phyloP scores from a whole-genome alignment of 345 rosid species.

The Conringia planisiliqua region DNA sequence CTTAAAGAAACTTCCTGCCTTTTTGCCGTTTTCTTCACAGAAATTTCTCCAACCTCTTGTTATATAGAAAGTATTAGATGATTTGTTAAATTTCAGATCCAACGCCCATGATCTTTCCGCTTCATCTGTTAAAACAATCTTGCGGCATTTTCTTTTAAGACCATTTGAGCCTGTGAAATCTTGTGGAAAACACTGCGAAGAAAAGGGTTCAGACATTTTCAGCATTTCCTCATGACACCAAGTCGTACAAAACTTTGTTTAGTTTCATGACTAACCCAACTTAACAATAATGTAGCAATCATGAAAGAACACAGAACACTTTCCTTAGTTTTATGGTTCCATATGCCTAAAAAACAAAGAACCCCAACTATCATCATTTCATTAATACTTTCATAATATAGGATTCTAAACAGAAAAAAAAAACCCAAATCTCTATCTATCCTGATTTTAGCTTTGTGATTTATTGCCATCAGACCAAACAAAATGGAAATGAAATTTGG shows the following conservation, averaged over 20 bases:
- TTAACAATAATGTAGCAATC: not conserved
- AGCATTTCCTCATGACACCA: not conserved
- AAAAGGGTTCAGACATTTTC: not conserved
- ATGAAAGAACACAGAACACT: too few species aligned
- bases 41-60: slow-evolving; percentile 19
- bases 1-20: not conserved
- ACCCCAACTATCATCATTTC: not conserved
- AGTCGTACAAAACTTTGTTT: not conserved
- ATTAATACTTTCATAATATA: not conserved
- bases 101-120: slow-evolving; percentile 11
- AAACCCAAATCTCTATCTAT: not conserved
- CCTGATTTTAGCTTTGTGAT: not conserved
- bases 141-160: not conserved
- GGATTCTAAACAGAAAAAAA: not conserved
- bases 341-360: not conserved
- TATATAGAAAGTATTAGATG: not conserved
- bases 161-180: not conserved
- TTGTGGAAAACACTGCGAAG: slow-evolving; percentile 2
- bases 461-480: not conserved
- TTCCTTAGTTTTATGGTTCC: not conserved
- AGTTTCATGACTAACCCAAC: not conserved
- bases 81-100: slow-evolving; percentile 7
- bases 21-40: slow-evolving; percentile 5
- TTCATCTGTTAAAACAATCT: slow-evolving; percentile 16
- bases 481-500: not conserved